These are phyloP conservation scores for Aspergillus sergii DNA, from an alignment of 2,329 filamentous ascomycete species.

Conservation along the genomic window DNA sequence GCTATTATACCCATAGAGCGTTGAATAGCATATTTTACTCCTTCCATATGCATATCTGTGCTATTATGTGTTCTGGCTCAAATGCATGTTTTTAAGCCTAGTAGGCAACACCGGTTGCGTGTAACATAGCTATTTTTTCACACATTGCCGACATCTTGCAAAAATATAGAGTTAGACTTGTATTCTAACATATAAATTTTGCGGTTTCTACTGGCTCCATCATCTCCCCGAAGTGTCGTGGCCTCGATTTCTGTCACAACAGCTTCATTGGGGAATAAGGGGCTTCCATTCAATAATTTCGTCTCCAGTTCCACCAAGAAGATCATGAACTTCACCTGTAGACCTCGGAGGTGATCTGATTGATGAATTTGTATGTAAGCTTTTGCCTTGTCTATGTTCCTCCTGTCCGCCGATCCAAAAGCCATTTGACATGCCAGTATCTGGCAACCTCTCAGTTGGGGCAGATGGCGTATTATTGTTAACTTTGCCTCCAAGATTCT, in stretches of 20 bases:
- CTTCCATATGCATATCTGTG: not conserved
- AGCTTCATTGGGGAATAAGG: conserved; percentile 26
- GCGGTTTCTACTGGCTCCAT: not conserved
- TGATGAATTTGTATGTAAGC: not conserved
- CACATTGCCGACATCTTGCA: not conserved
- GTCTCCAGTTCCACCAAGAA: conserved; percentile 27
- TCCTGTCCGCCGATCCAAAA: not conserved
- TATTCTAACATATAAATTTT: not conserved
- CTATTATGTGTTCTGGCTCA: not conserved
- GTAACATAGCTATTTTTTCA: not conserved
- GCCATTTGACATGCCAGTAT: not conserved
- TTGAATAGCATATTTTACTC: conserved; percentile 15
- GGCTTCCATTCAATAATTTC: conserved; percentile 36
- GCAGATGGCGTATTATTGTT: not conserved
- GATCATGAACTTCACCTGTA: conserved; percentile 14
- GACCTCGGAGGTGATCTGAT: not conserved
- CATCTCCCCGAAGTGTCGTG: not conserved
- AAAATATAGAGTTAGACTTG: not conserved
- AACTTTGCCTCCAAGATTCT: not conserved
- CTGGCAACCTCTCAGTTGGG: not conserved
- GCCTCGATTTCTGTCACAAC: not conserved
- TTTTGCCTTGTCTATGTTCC: not conserved
- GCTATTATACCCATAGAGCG: conserved; percentile 25
- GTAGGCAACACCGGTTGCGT: not conserved
- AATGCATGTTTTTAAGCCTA: not conserved